Base-by-base conservation (phyloP, 192 early-diverging fungal species). In the Linnemannia exigua region DNA sequence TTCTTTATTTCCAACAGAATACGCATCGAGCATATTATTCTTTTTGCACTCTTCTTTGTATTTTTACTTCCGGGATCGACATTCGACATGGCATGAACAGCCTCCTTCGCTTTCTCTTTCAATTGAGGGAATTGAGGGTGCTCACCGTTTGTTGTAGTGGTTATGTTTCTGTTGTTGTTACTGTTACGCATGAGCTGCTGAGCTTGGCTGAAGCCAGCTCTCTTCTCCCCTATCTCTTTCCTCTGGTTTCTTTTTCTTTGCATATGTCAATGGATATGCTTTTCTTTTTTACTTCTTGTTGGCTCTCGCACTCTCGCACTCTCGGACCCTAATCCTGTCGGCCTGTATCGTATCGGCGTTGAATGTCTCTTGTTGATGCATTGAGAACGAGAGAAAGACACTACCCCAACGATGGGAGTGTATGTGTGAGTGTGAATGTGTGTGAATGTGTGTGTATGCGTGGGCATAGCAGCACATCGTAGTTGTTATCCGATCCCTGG, bases 31-130 rank as follows among this genome's bases (percentile, higher is more conserved):
- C 28, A 63, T 63, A 25, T 15, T 25, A 31, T 25, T 25, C 58
- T 63, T 20, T 54, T 54, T n/a, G 52, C 12, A 6, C 25, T 54
- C 25, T n/a, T 54, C 22, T 52, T 19, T 52, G 11, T 54, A n/a
- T n/a, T 54, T n/a, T n/a, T 25, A 46, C 52, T 54, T 63, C 58
- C n/a, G 58, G 31, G 58, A 63, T 63, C 58, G 58, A 63, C 58
- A 63, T 31, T 12, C 25, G 11, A 31, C n/a, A 61, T 61, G 22
- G 6, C 36, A 22, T n/a, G 5, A n/a, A n/a, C n/a, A n/a, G n/a
- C n/a, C 68, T 41, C 35, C 58, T 19, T 72, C 41, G 37, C 5
- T 28, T 48, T 50, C 41, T 71, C 48, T 70, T 12, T 35, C 66
- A 41, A 22, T 66, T 67, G 58, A 28, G 25, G 4, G 58, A 31